phyloP scores from a whole-genome alignment of 2,329 filamentous ascomycete genomes.

The Trichophyton verrucosum region DNA sequence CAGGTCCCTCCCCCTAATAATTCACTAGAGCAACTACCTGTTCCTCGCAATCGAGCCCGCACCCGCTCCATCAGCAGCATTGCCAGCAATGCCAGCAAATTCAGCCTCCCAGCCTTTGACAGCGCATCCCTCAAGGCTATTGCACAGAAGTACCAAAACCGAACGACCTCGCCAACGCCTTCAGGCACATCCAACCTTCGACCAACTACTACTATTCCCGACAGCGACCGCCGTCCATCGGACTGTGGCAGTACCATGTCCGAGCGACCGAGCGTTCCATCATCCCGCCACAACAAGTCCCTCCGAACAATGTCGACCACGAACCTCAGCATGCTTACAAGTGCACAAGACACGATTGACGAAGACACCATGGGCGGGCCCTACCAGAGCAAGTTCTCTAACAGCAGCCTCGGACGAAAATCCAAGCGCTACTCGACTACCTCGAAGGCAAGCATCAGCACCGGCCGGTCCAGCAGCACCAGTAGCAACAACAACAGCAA shows the following conservation, averaged over 20 bases:
- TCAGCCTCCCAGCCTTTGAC: conserved; percentile 11
- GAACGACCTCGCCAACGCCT: background rate
- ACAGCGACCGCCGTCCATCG: conserved; percentile 4
- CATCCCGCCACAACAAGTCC: background rate
- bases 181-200: background rate
- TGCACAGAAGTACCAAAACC: conserved; percentile 8
- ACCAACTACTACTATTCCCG: background rate
- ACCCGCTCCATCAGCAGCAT: conserved; percentile 13
- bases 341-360: background rate
- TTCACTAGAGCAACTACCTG: background rate
- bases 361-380: background rate
- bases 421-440: background rate
- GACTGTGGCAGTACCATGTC: conserved; percentile 4
- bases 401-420: background rate
- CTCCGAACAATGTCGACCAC: conserved; percentile 6
- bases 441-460: background rate
- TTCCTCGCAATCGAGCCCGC: conserved; percentile 4
- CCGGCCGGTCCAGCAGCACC: background rate
- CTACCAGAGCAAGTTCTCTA: background rate
- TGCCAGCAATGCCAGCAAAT: conserved; percentile 13
- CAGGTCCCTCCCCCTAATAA: background rate
- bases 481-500: background rate
- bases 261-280: background rate
- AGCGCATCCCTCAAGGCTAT: conserved; percentile 8
- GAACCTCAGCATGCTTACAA: conserved; percentile 4